Evolutionary conservation across 176 grass and related monocot species (phyloP).

Genomic region (Secale cereale): DNA sequence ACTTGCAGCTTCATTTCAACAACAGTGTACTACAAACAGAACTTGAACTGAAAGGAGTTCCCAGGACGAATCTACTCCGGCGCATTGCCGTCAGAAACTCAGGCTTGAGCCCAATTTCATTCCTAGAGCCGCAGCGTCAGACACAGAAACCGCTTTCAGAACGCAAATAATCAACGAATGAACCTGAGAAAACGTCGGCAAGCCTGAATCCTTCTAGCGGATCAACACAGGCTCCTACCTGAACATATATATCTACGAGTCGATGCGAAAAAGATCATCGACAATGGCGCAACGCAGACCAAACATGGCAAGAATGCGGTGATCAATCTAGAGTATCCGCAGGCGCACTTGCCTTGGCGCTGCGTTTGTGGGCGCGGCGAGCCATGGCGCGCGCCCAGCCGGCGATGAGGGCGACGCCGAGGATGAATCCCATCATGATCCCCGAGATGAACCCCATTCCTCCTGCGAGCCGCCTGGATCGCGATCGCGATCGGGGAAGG

Average conservation of each 20-base stretch:
- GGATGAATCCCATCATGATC: slow-evolving; percentile 63
- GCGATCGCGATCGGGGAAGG: background rate
- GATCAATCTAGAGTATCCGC: slow-evolving; percentile 3
- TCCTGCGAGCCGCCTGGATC: background rate
- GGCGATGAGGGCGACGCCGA: slow-evolving; percentile 73
- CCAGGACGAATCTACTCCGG: background rate
- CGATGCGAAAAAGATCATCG: background rate
- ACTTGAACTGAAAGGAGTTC: background rate
- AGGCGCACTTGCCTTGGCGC: slow-evolving; percentile 41
- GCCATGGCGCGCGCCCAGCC: slow-evolving; percentile 69
- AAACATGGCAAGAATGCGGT: background rate
- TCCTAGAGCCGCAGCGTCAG: background rate
- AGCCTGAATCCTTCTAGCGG: background rate
- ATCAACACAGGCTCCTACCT: slow-evolving; percentile 2
- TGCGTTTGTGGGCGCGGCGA: slow-evolving; percentile 59
- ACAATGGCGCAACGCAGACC: background rate
- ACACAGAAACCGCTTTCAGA: background rate
- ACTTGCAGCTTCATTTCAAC: background rate
- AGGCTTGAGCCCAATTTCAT: background rate
- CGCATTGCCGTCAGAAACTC: background rate
- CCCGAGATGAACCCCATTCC: slow-evolving; percentile 88
- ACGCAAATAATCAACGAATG: background rate
- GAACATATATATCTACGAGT: background rate
- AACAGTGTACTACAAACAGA: background rate
- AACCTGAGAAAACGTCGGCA: background rate